phyloP scores from a whole-genome alignment of 2,329 filamentous ascomycete genomes.

The Exophiala mesophila region DNA sequence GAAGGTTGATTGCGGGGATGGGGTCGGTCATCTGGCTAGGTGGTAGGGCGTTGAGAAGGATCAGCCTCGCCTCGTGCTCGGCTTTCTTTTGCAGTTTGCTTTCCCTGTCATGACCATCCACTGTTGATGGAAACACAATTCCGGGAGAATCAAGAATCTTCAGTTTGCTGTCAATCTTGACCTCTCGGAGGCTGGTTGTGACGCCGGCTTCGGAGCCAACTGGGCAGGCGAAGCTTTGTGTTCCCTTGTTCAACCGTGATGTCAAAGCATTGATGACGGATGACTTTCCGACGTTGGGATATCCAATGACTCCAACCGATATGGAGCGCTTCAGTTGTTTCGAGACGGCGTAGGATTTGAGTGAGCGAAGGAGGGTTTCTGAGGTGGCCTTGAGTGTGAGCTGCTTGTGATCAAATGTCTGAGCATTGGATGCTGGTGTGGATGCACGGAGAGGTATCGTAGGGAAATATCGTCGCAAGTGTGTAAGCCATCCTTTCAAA shows the following conservation, averaged over 20 bases:
- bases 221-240: constrained; percentile 64
- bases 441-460: constrained; percentile 85
- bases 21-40: constrained; percentile 94
- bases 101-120: constrained; percentile 40
- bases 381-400: constrained; percentile 83
- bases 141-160: constrained; percentile 91
- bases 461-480: constrained; percentile 85
- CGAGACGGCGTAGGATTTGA: constrained; percentile 80
- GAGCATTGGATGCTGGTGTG: constrained; percentile 74
- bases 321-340: constrained; percentile 84
- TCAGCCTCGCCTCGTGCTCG: constrained; percentile 72
- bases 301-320: constrained; percentile 89
- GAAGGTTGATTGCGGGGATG: constrained; percentile 74
- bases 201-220: constrained; percentile 89
- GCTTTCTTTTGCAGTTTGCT: constrained; percentile 57
- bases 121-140: constrained; percentile 77
- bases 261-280: constrained; percentile 93
- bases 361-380: constrained; percentile 75
- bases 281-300: constrained; percentile 94
- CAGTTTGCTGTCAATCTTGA: constrained; percentile 92
- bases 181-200: constrained; percentile 78
- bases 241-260: constrained; percentile 62
- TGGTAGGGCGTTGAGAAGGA: constrained; percentile 85
- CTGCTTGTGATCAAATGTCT: constrained; percentile 87
- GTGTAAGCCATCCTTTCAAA: constrained; percentile 75